These are phyloP conservation scores for Neobulgaria alba DNA, from an alignment of 2,329 filamentous ascomycete genomes.

Conservation along the genomic window DNA sequence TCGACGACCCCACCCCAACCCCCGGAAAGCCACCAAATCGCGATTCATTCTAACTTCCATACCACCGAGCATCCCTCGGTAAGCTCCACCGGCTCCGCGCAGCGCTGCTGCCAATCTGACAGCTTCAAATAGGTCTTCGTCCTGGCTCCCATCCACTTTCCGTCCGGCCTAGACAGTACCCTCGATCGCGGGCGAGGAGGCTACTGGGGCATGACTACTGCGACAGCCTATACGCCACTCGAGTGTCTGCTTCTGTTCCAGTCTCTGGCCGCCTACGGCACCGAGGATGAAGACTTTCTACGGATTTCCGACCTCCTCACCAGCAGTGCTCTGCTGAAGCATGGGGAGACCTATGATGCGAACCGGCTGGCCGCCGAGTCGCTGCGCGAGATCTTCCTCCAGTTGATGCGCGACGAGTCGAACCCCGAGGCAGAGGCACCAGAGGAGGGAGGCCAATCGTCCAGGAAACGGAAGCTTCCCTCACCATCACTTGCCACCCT, in stretches of 20 bases:
- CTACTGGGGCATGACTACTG: slow-evolving; percentile 46
- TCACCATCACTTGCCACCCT: slow-evolving; percentile 56
- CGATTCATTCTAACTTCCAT: too few relatives aligned
- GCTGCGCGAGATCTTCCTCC: slow-evolving; percentile 69
- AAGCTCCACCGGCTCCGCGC: slow-evolving; percentile 1
- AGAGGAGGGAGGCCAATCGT: slow-evolving; percentile 36
- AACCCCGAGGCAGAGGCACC: slow-evolving; percentile 41
- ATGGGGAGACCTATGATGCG: slow-evolving; percentile 63
- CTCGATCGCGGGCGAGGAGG: slow-evolving; percentile 48
- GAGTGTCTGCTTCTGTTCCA: slow-evolving; percentile 83
- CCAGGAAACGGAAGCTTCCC: slow-evolving; percentile 67
- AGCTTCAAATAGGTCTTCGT: slow-evolving; percentile 12
- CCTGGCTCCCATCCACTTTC: slow-evolving; percentile 48
- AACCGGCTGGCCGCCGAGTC: slow-evolving; percentile 68
- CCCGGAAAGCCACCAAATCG: slow-evolving; percentile 10
- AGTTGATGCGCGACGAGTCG: slow-evolving; percentile 66
- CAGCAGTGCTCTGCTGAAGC: slow-evolving; percentile 63
- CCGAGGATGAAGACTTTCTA: slow-evolving; percentile 56
- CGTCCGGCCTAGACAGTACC: slow-evolving; percentile 44
- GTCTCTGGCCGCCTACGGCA: slow-evolving; percentile 60
- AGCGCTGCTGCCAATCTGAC: background rate
- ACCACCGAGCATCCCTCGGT: background rate
- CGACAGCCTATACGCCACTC: slow-evolving; percentile 67
- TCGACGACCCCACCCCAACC: slow-evolving; percentile 4
- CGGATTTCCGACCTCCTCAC: slow-evolving; percentile 67